Evolutionary conservation across 2,329 filamentous ascomycete genomes (phyloP).

Genomic region (Ophiostoma quercus): DNA sequence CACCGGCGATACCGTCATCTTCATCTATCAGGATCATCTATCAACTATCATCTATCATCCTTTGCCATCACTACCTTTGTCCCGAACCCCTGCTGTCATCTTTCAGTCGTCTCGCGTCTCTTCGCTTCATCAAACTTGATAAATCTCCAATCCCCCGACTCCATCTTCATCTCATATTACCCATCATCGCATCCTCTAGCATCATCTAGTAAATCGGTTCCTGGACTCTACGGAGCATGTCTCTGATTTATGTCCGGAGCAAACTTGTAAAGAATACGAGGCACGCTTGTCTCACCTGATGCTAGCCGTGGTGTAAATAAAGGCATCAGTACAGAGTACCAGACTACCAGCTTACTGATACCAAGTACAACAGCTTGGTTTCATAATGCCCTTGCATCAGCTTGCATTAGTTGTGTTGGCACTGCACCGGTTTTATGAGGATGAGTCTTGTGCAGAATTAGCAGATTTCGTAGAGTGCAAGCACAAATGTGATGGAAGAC

Average conservation of each 20-base stretch:
- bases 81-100: background rate
- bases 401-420: slow-evolving; percentile 2
- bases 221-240: slow-evolving; percentile 2
- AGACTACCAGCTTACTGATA: background rate
- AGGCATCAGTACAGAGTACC: background rate
- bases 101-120: background rate
- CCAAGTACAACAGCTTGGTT: background rate
- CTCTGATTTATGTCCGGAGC: background rate
- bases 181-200: background rate
- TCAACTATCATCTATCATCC: too few relatives aligned
- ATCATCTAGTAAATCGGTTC: background rate
- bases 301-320: background rate
- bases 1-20: too few relatives aligned
- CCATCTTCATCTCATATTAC: background rate
- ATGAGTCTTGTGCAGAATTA: background rate
- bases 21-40: background rate
- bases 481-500: slow-evolving; percentile 3
- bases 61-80: background rate
- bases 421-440: background rate
- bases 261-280: background rate
- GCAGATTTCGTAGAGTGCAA: background rate
- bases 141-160: background rate
- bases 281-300: slow-evolving; percentile 2
- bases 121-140: background rate
- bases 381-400: slow-evolving; percentile 9